Evolutionary conservation across 176 grass and related monocot species (phyloP).

Genomic region (Juncus inflexus): DNA sequence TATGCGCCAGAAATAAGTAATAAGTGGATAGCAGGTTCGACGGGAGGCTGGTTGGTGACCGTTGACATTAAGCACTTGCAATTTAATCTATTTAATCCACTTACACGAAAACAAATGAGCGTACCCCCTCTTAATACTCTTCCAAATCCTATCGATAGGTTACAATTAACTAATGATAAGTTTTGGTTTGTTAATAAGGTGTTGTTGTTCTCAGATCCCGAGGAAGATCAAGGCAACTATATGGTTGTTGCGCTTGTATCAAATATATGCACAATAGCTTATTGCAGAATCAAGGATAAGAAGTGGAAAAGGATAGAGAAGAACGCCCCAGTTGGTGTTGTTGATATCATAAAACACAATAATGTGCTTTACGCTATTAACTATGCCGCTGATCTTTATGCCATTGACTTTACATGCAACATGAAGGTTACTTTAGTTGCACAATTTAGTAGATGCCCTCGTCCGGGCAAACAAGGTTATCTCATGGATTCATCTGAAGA

Average conservation of each 20-base stretch:
- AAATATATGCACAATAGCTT: neutral
- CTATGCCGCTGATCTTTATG: neutral
- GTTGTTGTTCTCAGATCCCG: neutral
- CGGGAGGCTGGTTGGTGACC: constrained; percentile 9
- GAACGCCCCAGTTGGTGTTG: neutral
- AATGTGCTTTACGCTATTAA: neutral
- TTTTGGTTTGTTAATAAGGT: neutral
- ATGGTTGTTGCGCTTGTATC: constrained; percentile 5
- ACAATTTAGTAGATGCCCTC: neutral
- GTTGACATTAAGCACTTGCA: neutral
- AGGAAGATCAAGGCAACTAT: neutral
- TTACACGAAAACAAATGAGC: constrained; percentile 9
- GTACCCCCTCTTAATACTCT: neutral
- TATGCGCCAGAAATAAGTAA: neutral
- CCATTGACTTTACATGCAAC: neutral
- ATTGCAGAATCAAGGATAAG: constrained; percentile 5
- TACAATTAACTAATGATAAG: neutral
- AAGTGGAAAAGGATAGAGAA: constrained; percentile 6
- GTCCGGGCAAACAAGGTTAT: neutral
- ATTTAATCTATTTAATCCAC: constrained; percentile 8
- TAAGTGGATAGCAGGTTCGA: constrained; percentile 4
- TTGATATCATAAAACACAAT: constrained; percentile 14
- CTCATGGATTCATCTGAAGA: constrained; percentile 6
- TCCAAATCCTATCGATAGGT: neutral
- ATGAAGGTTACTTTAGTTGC: neutral